These are phyloP conservation scores for Sonneratia caseolaris DNA, from an alignment of 345 rosid species.

Conservation along the genomic window DNA sequence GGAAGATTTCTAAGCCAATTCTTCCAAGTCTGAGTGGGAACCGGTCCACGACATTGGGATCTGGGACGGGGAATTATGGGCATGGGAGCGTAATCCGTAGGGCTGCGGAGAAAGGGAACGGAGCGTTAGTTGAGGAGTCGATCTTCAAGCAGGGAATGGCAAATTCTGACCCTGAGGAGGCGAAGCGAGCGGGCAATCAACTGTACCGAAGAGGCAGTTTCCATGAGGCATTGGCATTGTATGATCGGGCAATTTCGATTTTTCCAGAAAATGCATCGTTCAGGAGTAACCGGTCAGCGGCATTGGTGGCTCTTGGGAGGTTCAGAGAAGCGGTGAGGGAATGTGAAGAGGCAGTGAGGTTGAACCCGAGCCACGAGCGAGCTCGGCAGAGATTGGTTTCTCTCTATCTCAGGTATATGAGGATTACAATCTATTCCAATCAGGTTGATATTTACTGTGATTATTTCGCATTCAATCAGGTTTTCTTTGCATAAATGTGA, in stretches of 20 bases:
- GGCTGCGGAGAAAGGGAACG: constrained; percentile 7
- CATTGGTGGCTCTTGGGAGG: constrained; percentile 59
- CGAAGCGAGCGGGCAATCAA: constrained; percentile 76
- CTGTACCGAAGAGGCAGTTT: constrained; percentile 61
- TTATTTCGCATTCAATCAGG: not conserved
- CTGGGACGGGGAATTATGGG: constrained; percentile 78
- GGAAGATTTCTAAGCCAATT: constrained; percentile 62
- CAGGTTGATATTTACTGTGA: not conserved
- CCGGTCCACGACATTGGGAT: constrained; percentile 53
- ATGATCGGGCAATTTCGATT: constrained; percentile 66
- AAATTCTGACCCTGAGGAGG: constrained; percentile 55
- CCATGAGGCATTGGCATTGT: constrained; percentile 59
- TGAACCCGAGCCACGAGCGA: constrained; percentile 60
- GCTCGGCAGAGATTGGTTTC: constrained; percentile 78
- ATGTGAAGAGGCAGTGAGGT: constrained; percentile 74
- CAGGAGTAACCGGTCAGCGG: constrained; percentile 80
- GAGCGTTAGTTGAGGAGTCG: not conserved
- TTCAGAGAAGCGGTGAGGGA: constrained; percentile 75
- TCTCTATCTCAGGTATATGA: constrained; percentile 59
- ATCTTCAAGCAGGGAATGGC: constrained; percentile 8
- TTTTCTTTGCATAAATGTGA: not conserved
- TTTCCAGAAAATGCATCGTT: constrained; percentile 69
- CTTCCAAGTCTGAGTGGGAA: constrained; percentile 37
- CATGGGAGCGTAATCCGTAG: constrained; percentile 78
- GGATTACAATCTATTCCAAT: not conserved